Conservation (phyloP, 176 grass and related monocot genomes). For the Calamus simplicifolius region DNA sequence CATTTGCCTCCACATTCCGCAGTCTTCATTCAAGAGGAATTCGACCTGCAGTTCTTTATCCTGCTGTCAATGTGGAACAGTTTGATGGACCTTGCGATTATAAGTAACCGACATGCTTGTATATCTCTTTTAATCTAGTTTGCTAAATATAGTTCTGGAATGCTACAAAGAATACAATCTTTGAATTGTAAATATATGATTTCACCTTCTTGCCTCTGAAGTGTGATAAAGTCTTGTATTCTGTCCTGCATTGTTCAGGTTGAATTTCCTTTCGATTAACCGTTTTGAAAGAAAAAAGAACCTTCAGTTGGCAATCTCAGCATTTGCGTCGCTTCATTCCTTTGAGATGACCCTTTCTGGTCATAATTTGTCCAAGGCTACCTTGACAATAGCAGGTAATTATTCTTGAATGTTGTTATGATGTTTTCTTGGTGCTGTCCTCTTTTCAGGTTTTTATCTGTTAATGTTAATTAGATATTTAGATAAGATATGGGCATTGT, state of each 20-base stretch:
- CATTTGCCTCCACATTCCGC: constrained; percentile 67
- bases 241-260: constrained; percentile 23
- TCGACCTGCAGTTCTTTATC: constrained; percentile 63
- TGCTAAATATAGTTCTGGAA: too few relatives aligned
- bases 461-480: not conserved
- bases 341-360: constrained; percentile 30
- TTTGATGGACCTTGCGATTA: constrained; percentile 61
- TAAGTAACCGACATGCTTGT: constrained; percentile 71
- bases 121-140: constrained; percentile 24
- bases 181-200: not conserved
- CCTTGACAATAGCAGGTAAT: constrained; percentile 79
- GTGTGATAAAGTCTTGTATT: not conserved
- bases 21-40: constrained; percentile 64
- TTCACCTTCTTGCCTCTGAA: not conserved
- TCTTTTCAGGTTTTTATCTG: not conserved
- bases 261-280: constrained; percentile 94
- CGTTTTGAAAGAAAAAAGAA: constrained; percentile 99
- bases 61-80: constrained; percentile 77
- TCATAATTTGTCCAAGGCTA: constrained; percentile 38
- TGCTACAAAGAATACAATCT: too few relatives aligned
- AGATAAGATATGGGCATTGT: too few relatives aligned
- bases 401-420: not conserved
- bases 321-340: constrained; percentile 67
- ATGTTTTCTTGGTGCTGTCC: constrained; percentile 8
- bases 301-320: constrained; percentile 77